Conservation (phyloP, 257 asterid species). For the Petunia secreta region DNA sequence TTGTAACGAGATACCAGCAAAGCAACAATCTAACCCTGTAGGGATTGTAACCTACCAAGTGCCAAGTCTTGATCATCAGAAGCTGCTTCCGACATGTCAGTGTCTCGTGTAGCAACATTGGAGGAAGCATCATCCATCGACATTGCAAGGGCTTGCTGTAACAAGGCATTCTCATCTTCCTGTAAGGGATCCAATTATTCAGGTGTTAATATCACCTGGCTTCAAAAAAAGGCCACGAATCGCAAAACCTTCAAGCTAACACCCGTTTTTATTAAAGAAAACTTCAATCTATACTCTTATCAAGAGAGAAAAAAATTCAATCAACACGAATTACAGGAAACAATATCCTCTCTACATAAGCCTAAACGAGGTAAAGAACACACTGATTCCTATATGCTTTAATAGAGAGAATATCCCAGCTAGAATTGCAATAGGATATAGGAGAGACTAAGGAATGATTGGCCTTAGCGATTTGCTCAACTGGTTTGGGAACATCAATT, state of each 20-base stretch:
- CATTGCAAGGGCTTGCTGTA: constrained; percentile 98
- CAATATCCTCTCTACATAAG: not conserved
- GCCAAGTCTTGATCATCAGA: constrained; percentile 93
- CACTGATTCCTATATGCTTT: too few species aligned
- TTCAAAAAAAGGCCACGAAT: not conserved
- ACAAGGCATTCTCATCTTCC: constrained; percentile 98
- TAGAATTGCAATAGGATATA: too few species aligned
- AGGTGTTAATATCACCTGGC: constrained; percentile 25
- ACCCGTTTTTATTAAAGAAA: not conserved
- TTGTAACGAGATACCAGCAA: not conserved
- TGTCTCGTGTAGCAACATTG: constrained; percentile 67
- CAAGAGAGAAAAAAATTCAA: not conserved
- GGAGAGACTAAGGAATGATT: too few species aligned
- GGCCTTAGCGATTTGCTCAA: too few species aligned
- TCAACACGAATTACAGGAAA: not conserved
- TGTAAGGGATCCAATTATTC: constrained; percentile 37
- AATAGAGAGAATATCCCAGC: too few species aligned
- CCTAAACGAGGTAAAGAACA: not conserved
- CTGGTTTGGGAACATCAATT: too few species aligned
- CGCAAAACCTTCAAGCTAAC: constrained; percentile 20
- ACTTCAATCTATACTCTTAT: not conserved
- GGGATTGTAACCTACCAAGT: constrained; percentile 57
- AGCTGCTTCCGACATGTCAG: constrained; percentile 95
- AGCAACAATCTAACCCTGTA: constrained; percentile 21
- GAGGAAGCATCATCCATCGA: constrained; percentile 92